Conservation (phyloP, 1,139 yeast species). For the Suhomyces ambrosiae region DNA sequence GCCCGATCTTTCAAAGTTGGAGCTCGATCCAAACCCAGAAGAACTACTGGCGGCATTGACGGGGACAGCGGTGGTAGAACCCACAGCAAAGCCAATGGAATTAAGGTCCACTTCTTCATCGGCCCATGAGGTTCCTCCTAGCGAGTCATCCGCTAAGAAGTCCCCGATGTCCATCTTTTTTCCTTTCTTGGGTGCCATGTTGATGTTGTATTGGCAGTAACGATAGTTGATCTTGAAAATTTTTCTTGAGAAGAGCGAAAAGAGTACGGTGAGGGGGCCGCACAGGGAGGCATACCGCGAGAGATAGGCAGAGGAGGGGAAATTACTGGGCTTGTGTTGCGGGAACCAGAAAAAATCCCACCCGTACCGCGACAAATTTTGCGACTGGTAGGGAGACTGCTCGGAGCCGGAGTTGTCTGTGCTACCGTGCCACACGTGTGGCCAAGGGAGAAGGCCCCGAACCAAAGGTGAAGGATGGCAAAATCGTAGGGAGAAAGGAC, state of each 20-base stretch:
- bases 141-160: constrained; percentile 51
- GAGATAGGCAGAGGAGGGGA: not conserved
- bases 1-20: constrained; percentile 11
- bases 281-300: not conserved
- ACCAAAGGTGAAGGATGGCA: too few species aligned
- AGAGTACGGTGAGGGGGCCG: not conserved
- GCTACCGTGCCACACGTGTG: too few species aligned
- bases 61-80: constrained; percentile 30
- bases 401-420: too few species aligned
- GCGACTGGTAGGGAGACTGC: too few species aligned
- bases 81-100: constrained; percentile 27
- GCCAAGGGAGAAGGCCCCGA: too few species aligned
- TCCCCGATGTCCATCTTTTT: constrained; percentile 55
- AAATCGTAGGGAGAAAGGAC: too few species aligned
- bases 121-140: constrained; percentile 42
- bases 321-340: too few species aligned
- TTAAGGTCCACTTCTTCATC: constrained; percentile 32
- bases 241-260: constrained; percentile 6
- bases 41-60: constrained; percentile 15
- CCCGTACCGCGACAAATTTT: too few species aligned
- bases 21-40: constrained; percentile 12
- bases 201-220: constrained; percentile 4
- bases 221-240: constrained; percentile 4
- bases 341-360: too few species aligned
- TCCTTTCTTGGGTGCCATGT: constrained; percentile 43